A percentile compares a stretch with the other conserved stretches of the same genome.
phyloP scores from a whole-genome alignment of 2,329 filamentous ascomycete genomes.

The Cytospora piceicola region DNA sequence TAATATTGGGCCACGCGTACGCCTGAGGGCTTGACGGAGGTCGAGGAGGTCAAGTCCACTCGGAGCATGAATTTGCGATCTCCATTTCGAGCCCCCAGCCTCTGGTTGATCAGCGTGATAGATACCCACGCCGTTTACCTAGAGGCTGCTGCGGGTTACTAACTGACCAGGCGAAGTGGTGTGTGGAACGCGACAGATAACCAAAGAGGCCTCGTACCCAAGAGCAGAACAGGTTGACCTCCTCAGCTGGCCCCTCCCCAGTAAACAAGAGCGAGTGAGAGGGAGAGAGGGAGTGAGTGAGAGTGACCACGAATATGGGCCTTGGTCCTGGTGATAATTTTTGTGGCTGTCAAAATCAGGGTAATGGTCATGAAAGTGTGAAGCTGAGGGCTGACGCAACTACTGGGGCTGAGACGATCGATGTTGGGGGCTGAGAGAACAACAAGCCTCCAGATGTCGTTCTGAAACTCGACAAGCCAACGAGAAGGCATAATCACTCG shows the following conservation, averaged over 20 bases:
- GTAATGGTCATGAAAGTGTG: neutral
- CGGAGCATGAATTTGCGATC: neutral
- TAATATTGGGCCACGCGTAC: neutral
- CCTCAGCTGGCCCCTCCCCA: too few relatives aligned
- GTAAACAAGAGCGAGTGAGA: too few relatives aligned
- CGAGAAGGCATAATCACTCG: neutral
- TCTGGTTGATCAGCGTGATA: neutral
- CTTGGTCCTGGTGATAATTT: neutral
- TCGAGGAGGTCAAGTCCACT: neutral
- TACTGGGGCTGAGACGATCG: slow-evolving; percentile 18
- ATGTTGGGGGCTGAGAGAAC: slow-evolving; percentile 16
- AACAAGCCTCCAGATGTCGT: slow-evolving; percentile 1
- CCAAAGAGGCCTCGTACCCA: slow-evolving; percentile 2
- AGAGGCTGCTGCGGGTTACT: slow-evolving; percentile 12
- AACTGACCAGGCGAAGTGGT: neutral
- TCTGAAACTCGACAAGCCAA: slow-evolving; percentile 3
- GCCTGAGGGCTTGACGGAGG: neutral
- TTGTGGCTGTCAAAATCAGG: neutral
- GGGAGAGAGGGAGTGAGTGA: neutral
- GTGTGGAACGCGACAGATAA: slow-evolving; percentile 16
- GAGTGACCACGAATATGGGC: slow-evolving; percentile 1
- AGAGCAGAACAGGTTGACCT: slow-evolving; percentile 4
- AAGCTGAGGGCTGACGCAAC: slow-evolving; percentile 22
- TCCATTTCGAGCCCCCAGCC: slow-evolving; percentile 3
- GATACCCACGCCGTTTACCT: neutral